A percentile compares a stretch with the other conserved stretches of the same genome.
phyloP scores from a whole-genome alignment of 208 protist species.

The Leishmania guyanensis region DNA sequence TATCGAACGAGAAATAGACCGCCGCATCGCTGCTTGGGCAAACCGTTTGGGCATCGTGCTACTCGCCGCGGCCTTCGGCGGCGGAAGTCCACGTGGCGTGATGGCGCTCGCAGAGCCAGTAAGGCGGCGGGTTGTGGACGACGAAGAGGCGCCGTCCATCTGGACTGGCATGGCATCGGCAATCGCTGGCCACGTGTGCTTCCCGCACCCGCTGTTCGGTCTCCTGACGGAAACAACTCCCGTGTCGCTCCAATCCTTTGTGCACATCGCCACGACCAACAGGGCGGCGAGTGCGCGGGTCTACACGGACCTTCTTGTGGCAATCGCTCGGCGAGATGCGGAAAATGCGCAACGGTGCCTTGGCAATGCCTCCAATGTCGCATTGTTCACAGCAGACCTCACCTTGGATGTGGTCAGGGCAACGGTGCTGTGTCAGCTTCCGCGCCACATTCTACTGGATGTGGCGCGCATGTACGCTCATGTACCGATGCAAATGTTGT shows the following conservation, averaged over 20 bases:
- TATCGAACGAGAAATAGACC: constrained; percentile 8
- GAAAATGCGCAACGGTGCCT: constrained; percentile 11
- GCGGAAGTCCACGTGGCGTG: constrained; percentile 22
- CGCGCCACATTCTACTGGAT: constrained; percentile 43
- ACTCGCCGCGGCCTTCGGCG: constrained; percentile 27
- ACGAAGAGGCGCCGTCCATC: constrained; percentile 6
- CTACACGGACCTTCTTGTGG: constrained; percentile 19
- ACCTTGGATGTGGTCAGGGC: constrained; percentile 15
- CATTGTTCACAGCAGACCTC: constrained; percentile 15
- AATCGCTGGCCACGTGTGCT: constrained; percentile 20
- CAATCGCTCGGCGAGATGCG: constrained; percentile 26
- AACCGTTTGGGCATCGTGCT: constrained; percentile 28
- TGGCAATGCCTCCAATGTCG: constrained; percentile 6
- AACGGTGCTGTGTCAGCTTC: constrained; percentile 18
- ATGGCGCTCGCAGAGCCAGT: not conserved
- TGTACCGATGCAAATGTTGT: constrained; percentile 31
- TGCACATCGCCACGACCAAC: not conserved
- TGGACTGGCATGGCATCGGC: constrained; percentile 20
- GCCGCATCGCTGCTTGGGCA: constrained; percentile 17
- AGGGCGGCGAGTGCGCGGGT: not conserved
- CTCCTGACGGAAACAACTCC: constrained; percentile 19
- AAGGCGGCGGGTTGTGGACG: not conserved
- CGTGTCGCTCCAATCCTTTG: constrained; percentile 12
- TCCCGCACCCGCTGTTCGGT: constrained; percentile 19
- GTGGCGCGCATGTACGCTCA: constrained; percentile 38